Evolutionary conservation across 1,284 basidiomycete species (phyloP), one percentile per base, ranked within the genome.

Genomic region (Takashimella koratensis): DNA sequence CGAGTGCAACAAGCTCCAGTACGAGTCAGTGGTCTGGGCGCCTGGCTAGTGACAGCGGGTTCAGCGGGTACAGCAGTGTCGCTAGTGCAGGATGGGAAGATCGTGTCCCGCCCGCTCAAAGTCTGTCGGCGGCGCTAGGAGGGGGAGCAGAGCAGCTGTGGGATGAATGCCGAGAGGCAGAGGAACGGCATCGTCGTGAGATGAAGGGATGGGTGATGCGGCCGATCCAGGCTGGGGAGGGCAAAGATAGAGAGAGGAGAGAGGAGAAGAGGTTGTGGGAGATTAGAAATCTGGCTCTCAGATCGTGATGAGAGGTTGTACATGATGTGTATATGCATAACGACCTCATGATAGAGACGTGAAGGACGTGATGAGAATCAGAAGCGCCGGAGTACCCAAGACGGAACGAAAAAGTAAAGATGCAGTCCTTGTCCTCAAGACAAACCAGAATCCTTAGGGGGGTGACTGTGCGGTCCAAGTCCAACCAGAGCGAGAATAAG

Each of bases 101-200:
- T 12, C 56, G 56, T 27, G 24, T 58, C 23, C 41, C 53, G 2
- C 43, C 52, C 23, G 59, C 30, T 36, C 30, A 36, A 16, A 36
- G 30, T 36, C 30, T 36, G 16, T 8, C 30, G 16, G 30, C 30
- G 8, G 11, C 23, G 16, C 11, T 39, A 41, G 47, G 23, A 19
- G 49, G n/a, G 19, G 20, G 43, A 51, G 43, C 24, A 13, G 84
- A 86, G 54, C 77, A 81, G 53, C 86, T 95, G 66, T 76, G 86
- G 63, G 81, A 82, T 56, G 81, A 81, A 56, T 91, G 89, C 69
- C 81, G 82, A 47, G 77, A 78, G 23, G 91, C 90, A 8, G 89
- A 91, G 72, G 83, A 84, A 65, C 81, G 90, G 54, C 90, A 93
- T 77, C 81, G 82, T 47, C 75, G 74, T 25, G 91, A 95, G 76